phyloP scores from a whole-genome alignment of 345 rosid genomes.

The Salix caprea region DNA sequence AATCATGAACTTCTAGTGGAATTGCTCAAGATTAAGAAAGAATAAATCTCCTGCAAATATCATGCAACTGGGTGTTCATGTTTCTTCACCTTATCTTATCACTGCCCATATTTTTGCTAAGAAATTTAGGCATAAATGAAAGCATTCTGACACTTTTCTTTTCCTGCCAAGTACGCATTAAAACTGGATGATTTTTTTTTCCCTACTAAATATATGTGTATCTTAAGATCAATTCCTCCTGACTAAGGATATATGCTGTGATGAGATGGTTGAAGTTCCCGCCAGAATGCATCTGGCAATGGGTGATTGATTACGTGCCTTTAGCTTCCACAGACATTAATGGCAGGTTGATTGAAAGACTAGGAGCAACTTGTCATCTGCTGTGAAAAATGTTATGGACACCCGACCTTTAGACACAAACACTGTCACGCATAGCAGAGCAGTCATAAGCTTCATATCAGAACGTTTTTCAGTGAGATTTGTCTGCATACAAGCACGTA shows the following conservation, averaged over 20 bases:
- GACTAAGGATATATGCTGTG: neutral
- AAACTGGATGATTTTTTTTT: too few species aligned
- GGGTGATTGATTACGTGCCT: neutral
- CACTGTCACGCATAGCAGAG: neutral
- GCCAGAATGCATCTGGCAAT: neutral
- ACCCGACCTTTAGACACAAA: neutral
- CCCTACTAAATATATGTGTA: too few species aligned
- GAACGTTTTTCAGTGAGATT: neutral
- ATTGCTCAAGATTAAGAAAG: neutral
- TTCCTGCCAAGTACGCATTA: too few species aligned
- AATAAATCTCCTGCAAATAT: neutral
- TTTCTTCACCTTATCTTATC: neutral
- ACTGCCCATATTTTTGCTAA: too few species aligned
- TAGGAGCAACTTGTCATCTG: neutral
- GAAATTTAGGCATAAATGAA: too few species aligned
- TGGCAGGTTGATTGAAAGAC: neutral
- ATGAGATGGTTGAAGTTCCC: neutral
- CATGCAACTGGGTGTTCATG: neutral
- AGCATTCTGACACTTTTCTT: too few species aligned
- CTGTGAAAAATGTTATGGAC: too few species aligned
- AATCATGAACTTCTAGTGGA: neutral
- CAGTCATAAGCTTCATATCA: slow-evolving; percentile 3
- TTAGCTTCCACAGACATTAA: neutral
- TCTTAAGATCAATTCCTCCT: neutral
- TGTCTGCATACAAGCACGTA: neutral